phyloP scores from a whole-genome alignment of 2,329 filamentous ascomycete genomes.

The Fusarium paranaense region DNA sequence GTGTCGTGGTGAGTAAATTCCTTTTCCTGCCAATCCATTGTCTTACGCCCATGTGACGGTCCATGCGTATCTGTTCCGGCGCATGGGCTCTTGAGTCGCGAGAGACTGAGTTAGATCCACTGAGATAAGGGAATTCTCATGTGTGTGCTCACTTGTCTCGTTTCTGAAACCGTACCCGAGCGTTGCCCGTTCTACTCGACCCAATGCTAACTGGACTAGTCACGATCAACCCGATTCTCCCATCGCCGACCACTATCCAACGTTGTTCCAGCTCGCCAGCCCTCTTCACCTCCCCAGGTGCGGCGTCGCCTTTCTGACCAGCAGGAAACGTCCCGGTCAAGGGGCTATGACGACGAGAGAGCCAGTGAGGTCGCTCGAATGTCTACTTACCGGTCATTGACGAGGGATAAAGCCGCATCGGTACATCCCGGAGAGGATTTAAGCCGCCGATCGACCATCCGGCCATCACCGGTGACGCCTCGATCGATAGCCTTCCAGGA shows the following conservation, averaged over 20 bases:
- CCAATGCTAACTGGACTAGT: slow-evolving; percentile 51
- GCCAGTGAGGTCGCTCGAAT: slow-evolving; percentile 55
- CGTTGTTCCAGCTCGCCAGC: slow-evolving; percentile 60
- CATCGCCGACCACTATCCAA: slow-evolving; percentile 67
- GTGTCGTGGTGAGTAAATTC: slow-evolving; percentile 59
- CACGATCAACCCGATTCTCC: slow-evolving; percentile 59
- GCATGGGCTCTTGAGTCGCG: neutral
- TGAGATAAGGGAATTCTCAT: neutral
- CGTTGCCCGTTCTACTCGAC: slow-evolving; percentile 11
- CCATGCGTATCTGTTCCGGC: slow-evolving; percentile 13
- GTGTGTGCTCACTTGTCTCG: slow-evolving; percentile 1
- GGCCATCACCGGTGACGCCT: slow-evolving; percentile 62
- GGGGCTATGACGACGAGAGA: slow-evolving; percentile 59
- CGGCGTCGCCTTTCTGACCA: slow-evolving; percentile 68
- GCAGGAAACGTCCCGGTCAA: slow-evolving; percentile 57
- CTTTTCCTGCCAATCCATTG: slow-evolving; percentile 9
- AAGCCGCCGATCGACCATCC: slow-evolving; percentile 50
- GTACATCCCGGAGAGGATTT: slow-evolving; percentile 53
- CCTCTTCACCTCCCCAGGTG: slow-evolving; percentile 62
- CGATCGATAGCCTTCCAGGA: slow-evolving; percentile 63
- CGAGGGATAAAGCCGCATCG: slow-evolving; percentile 57
- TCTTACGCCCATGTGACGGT: slow-evolving; percentile 18
- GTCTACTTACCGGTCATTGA: slow-evolving; percentile 56
- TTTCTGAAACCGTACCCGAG: neutral
- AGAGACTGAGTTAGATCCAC: slow-evolving; percentile 4